Evolutionary conservation across 2,329 filamentous ascomycete genomes (phyloP).

Genomic region (Berkeleyomyces rouxiae): DNA sequence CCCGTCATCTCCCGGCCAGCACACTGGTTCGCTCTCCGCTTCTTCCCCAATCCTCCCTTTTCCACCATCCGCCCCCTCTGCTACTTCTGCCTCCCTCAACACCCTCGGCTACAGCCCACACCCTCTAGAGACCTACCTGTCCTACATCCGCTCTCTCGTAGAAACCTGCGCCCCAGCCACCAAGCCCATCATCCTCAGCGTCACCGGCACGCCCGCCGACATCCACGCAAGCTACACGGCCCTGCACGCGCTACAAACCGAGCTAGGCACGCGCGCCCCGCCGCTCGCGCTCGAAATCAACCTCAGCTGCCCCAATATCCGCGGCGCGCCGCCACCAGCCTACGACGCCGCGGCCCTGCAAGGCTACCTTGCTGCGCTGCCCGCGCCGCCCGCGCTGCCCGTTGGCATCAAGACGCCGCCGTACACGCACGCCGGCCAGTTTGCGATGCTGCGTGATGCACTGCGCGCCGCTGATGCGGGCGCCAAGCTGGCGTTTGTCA

Average conservation of each 20-base stretch:
- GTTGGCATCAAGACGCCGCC: conserved; percentile 59
- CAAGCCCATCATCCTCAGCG: conserved; percentile 53
- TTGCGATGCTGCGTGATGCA: conserved; percentile 35
- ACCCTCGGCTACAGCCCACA: conserved; percentile 59
- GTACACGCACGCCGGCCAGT: conserved; percentile 55
- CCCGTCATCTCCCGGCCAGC: conserved; percentile 16
- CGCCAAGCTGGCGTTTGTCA: conserved; percentile 45
- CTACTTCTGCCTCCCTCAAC: conserved; percentile 39
- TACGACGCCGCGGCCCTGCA: conserved; percentile 38
- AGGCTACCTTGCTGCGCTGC: conserved; percentile 37
- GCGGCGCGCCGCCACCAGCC: conserved; percentile 49
- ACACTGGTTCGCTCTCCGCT: conserved; percentile 15
- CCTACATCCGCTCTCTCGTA: conserved; percentile 34
- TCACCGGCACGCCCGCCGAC: conserved; percentile 47
- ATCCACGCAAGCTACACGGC: conserved; percentile 38
- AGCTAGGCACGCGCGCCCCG: conserved; percentile 21
- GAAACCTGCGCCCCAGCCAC: conserved; percentile 11
- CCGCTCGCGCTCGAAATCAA: conserved; percentile 59
- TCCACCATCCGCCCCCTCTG: conserved; percentile 14
- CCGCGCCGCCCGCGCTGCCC: conserved; percentile 22
- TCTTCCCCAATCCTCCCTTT: conserved; percentile 15
- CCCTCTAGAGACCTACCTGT: conserved; percentile 40
- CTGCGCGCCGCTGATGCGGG: conserved; percentile 23
- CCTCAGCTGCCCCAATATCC: conserved; percentile 63
- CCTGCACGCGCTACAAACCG: conserved; percentile 25